Base-by-base conservation (phyloP, 352 stramenopile genomes). In the Globisporangium megalacanthum region DNA sequence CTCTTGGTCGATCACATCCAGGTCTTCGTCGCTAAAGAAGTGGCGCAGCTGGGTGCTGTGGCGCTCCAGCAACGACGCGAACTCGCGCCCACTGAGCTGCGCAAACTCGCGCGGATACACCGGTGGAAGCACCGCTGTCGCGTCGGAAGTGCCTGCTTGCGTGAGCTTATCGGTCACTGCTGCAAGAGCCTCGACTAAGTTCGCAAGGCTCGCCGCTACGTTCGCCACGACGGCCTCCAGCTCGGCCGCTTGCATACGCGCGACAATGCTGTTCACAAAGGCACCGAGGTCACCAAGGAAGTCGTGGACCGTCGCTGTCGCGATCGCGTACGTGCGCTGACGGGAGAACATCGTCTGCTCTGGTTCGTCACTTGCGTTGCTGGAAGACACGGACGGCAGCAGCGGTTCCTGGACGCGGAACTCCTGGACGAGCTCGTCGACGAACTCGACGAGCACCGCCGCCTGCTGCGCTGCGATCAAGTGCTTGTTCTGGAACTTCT, bases 51-150 rank as follows among this genome's bases (percentile, higher is more conserved):
- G 61, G 0, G 55, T 49, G 11, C 59, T 57, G 41, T 86, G 77
- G 17, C 60, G 60, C 33, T 54, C 54, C 11, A 88, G 35, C 7
- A 88, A 48, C 19, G 67, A 56, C 13, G 66, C 47, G 36, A 89
- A 87, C 46, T 84, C 75, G 36, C 72, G 75, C 9, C 66, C 68
- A 15, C 60, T 77, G 11, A 86, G 66, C 53, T 72, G 67, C 1
- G 66, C 70, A 10, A 87, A 25, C 46, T 86, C 77, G 19, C 79
- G 71, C 9, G 77, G 77, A 7, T 84, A 64, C 45, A 73, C 68
- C 15, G 75, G 79, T 2, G 74, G 68, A 31, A 79, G n/a, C 15
- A 35, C 31, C 3, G 33, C 49, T 13, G 45, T 13, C 2, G 49
- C 39, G 19, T 35, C 29, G 19, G 48, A 1, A 25, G 42, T 9